Percentiles rank a stretch among this genome's conserved stretches.
Evolutionary conservation across 805 yeast species (phyloP).

Genomic region (Komagataella ulmi): DNA sequence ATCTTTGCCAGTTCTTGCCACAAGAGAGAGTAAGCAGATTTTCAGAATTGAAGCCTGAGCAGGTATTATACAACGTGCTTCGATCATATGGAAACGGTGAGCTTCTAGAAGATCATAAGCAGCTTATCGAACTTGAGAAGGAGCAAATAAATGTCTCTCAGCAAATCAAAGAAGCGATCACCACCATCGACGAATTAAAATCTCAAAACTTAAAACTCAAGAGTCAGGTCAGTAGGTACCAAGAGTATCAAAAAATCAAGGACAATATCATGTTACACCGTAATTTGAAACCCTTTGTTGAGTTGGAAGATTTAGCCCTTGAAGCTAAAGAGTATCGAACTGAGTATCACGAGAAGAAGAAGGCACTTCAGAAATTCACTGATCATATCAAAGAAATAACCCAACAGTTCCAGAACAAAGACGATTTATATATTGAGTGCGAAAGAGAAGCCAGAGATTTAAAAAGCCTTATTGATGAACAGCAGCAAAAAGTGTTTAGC

Average conservation of each 20-base stretch:
- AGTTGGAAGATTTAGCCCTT: slow-evolving; percentile 13
- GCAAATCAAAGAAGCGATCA: slow-evolving; percentile 16
- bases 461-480: slow-evolving; percentile 17
- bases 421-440: slow-evolving; percentile 1
- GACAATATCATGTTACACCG: slow-evolving; percentile 22
- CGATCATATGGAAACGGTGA: slow-evolving; percentile 59
- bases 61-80: slow-evolving; percentile 63
- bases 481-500: slow-evolving; percentile 21
- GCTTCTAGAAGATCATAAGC: slow-evolving; percentile 41
- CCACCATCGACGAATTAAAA: slow-evolving; percentile 19
- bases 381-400: neutral
- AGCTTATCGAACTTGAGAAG: slow-evolving; percentile 38
- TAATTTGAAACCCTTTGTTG: slow-evolving; percentile 21
- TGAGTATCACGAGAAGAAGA: slow-evolving; percentile 30
- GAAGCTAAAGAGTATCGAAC: slow-evolving; percentile 15
- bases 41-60: slow-evolving; percentile 68
- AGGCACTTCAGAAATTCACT: slow-evolving; percentile 4
- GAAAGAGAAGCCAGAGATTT: slow-evolving; percentile 16
- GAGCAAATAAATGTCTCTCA: slow-evolving; percentile 16
- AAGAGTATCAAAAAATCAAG: slow-evolving; percentile 30
- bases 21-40: slow-evolving; percentile 93
- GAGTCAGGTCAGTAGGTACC: slow-evolving; percentile 31
- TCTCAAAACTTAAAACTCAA: slow-evolving; percentile 23
- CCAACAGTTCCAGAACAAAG: neutral
- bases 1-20: slow-evolving; percentile 86